These are phyloP conservation scores for Acanthamoeba sp. DNA, from an alignment of 208 protist genomes.

Conservation along the genomic window DNA sequence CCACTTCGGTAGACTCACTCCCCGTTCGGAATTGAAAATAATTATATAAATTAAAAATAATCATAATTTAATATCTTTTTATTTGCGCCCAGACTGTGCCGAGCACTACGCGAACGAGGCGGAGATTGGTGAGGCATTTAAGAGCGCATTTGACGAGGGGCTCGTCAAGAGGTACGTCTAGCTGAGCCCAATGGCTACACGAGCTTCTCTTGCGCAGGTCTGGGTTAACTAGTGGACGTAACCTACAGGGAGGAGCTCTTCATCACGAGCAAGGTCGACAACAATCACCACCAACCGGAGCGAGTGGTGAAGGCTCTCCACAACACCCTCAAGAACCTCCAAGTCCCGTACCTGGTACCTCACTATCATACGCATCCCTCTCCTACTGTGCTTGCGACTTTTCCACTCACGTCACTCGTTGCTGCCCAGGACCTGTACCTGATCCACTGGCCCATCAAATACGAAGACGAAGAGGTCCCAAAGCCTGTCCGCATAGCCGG, in stretches of 20 bases:
- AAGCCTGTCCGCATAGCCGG: not conserved
- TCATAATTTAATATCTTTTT: constrained; percentile 23
- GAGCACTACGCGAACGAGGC: constrained; percentile 66
- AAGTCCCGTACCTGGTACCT: constrained; percentile 16
- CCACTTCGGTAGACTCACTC: constrained; percentile 27
- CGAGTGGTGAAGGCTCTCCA: not conserved
- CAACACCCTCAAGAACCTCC: constrained; percentile 68
- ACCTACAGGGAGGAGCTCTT: constrained; percentile 55
- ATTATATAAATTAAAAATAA: too few species aligned
- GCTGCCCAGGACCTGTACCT: constrained; percentile 62
- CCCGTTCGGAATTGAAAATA: too few species aligned
- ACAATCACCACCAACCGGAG: constrained; percentile 39
- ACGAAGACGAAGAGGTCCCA: constrained; percentile 42
- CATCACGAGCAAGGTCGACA: constrained; percentile 54
- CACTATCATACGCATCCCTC: not conserved
- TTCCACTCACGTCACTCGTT: not conserved
- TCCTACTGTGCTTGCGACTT: not conserved
- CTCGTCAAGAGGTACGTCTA: constrained; percentile 46
- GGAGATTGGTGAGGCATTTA: constrained; percentile 13
- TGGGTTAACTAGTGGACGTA: too few species aligned
- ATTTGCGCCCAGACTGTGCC: constrained; percentile 64
- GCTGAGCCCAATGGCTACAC: too few species aligned
- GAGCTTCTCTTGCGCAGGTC: constrained; percentile 76
- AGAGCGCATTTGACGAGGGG: not conserved
- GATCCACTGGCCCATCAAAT: constrained; percentile 72